Percentiles rank a stretch among this genome's conserved stretches.
phyloP scores from a whole-genome alignment of 352 stramenopile species.

The Pythium phragmitis region DNA sequence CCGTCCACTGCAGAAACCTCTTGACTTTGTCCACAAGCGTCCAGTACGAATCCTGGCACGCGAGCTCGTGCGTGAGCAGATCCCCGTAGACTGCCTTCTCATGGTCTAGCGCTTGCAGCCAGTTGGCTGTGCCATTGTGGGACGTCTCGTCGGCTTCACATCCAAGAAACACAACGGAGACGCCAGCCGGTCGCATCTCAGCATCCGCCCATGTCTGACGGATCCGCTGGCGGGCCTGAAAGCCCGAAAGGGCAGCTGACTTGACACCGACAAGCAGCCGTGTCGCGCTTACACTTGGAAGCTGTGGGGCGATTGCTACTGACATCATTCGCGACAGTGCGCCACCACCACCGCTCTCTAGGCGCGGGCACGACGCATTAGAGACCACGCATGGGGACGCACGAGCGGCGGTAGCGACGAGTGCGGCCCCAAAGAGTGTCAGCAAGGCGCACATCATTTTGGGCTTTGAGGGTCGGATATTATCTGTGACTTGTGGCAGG shows the following conservation, averaged over 20 bases:
- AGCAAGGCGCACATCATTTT: background rate
- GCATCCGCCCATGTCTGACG: constrained; percentile 34
- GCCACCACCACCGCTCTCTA: background rate
- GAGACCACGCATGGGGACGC: background rate
- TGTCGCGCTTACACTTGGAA: background rate
- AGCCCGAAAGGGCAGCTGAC: constrained; percentile 31
- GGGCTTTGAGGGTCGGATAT: background rate
- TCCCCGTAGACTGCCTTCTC: constrained; percentile 43
- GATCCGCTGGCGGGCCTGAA: constrained; percentile 20
- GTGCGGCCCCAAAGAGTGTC: background rate
- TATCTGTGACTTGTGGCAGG: background rate
- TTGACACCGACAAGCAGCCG: constrained; percentile 49
- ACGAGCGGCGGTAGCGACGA: background rate
- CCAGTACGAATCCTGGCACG: constrained; percentile 49
- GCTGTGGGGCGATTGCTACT: background rate
- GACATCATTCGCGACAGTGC: background rate
- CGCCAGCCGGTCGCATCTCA: constrained; percentile 3
- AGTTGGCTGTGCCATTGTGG: background rate
- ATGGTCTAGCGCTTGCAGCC: background rate
- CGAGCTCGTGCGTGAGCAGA: constrained; percentile 46
- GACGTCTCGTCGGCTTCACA: constrained; percentile 20
- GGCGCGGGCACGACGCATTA: background rate
- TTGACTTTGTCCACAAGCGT: constrained; percentile 49
- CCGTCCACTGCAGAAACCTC: constrained; percentile 29
- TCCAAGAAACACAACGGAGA: constrained; percentile 38